A percentile compares a stretch with the other conserved stretches of the same genome.
Conservation (phyloP, 2,329 filamentous ascomycete genomes). For the Calonectria naviculata region DNA sequence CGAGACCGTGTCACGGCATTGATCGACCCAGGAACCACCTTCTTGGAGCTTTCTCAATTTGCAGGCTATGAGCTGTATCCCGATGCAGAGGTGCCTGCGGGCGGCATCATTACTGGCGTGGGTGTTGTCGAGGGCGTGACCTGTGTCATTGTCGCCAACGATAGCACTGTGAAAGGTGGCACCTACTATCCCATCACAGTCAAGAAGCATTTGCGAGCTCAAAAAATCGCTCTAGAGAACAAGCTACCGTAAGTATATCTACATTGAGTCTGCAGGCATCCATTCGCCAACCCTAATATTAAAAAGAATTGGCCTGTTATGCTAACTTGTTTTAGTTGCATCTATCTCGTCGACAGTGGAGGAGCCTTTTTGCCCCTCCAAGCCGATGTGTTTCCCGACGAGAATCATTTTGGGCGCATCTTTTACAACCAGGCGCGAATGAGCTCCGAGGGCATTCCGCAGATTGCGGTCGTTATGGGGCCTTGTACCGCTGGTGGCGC, state of each 20-base stretch:
- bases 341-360: slow-evolving; percentile 96
- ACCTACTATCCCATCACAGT: slow-evolving; percentile 98
- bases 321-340: slow-evolving; percentile 66
- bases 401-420: slow-evolving; percentile 95
- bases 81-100: slow-evolving; percentile 87
- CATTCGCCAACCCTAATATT: not conserved
- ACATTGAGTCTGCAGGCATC: not conserved
- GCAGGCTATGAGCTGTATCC: slow-evolving; percentile 89
- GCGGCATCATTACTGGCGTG: slow-evolving; percentile 92
- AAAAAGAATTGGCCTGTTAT: not conserved
- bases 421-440: slow-evolving; percentile 99
- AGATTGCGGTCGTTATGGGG: slow-evolving; percentile 96
- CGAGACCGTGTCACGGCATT: slow-evolving; percentile 88
- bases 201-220: slow-evolving; percentile 95
- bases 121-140: slow-evolving; percentile 90
- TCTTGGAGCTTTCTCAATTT: slow-evolving; percentile 93
- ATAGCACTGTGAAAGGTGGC: slow-evolving; percentile 96
- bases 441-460: slow-evolving; percentile 88
- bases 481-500: slow-evolving; percentile 96
- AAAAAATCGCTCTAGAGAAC: slow-evolving; percentile 92
- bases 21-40: slow-evolving; percentile 88
- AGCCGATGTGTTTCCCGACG: slow-evolving; percentile 94
- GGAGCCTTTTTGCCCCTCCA: slow-evolving; percentile 96
- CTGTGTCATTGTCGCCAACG: slow-evolving; percentile 94
- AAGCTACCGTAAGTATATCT: slow-evolving; percentile 66